Evolutionary conservation across 805 yeast genomes (phyloP).

Genomic region (Zygoascus biomembranicola): DNA sequence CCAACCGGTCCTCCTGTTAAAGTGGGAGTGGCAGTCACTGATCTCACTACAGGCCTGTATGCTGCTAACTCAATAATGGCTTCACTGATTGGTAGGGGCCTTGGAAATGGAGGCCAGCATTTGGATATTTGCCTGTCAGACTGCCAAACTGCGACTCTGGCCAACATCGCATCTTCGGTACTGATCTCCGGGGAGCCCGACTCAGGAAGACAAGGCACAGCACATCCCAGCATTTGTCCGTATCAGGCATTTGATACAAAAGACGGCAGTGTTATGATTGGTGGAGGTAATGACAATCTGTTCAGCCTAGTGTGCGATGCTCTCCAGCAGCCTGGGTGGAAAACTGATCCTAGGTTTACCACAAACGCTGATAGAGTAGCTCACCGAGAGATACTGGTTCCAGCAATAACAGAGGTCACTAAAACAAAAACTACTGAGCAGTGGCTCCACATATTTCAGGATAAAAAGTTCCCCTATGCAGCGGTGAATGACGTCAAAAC

Average conservation of each 20-base stretch:
- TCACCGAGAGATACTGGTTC: conserved; percentile 27
- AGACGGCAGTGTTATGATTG: conserved; percentile 33
- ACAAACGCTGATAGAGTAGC: conserved; percentile 33
- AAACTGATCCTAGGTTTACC: conserved; percentile 24
- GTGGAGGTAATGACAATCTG: conserved; percentile 35
- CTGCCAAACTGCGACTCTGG: conserved; percentile 34
- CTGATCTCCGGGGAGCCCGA: conserved; percentile 33
- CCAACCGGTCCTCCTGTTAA: conserved; percentile 34
- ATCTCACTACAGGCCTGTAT: conserved; percentile 34
- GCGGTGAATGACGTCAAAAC: conserved; percentile 33
- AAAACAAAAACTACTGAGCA: conserved; percentile 26
- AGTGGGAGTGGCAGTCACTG: conserved; percentile 39
- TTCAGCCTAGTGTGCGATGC: conserved; percentile 28
- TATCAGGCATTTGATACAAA: conserved; percentile 34
- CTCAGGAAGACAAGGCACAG: conserved; percentile 34
- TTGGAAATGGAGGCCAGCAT: conserved; percentile 32
- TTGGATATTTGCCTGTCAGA: conserved; percentile 32
- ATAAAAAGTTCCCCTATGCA: conserved; percentile 32
- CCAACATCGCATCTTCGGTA: conserved; percentile 33
- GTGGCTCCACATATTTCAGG: conserved; percentile 30
- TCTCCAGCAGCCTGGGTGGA: conserved; percentile 32
- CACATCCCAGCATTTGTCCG: conserved; percentile 36
- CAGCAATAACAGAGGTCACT: conserved; percentile 26
- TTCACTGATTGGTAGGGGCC: conserved; percentile 26
- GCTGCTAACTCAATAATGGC: conserved; percentile 33